Evolutionary conservation across 1,284 basidiomycete genomes (phyloP).

Genomic region (Apiotrichum brassicae): DNA sequence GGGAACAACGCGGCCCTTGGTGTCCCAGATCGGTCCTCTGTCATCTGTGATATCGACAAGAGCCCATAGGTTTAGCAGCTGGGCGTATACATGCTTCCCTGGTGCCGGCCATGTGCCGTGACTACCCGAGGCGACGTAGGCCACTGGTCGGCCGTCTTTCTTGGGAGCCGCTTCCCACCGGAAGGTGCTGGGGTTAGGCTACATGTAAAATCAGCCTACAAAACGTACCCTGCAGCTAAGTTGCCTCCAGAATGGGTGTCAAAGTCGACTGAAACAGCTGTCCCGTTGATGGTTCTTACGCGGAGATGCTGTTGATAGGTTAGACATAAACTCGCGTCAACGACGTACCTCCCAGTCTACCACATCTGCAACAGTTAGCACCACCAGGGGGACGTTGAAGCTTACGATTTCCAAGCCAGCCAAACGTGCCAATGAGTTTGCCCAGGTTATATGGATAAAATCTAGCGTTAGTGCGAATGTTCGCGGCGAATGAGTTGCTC

Average conservation of each 20-base stretch:
- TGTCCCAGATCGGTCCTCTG: slow-evolving; percentile 41
- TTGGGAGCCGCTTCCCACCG: slow-evolving; percentile 38
- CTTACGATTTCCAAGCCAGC: slow-evolving; percentile 43
- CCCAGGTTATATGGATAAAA: slow-evolving; percentile 46
- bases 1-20: slow-evolving; percentile 31
- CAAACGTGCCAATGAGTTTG: slow-evolving; percentile 37
- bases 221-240: slow-evolving; percentile 27
- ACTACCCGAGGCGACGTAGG: slow-evolving; percentile 37
- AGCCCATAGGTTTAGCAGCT: slow-evolving; percentile 26
- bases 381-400: not conserved
- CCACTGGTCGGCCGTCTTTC: slow-evolving; percentile 30
- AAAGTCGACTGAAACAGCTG: slow-evolving; percentile 37
- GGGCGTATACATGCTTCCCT: slow-evolving; percentile 40
- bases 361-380: slow-evolving; percentile 27
- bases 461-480: slow-evolving; percentile 8
- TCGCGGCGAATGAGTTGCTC: too few relatives aligned
- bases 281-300: slow-evolving; percentile 38
- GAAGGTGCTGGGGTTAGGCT: slow-evolving; percentile 28
- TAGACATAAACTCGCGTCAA: not conserved
- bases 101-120: slow-evolving; percentile 42
- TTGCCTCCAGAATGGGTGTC: slow-evolving; percentile 33
- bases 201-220: slow-evolving; percentile 17
- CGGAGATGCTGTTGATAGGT: slow-evolving; percentile 23
- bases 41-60: slow-evolving; percentile 41
- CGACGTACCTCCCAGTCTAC: slow-evolving; percentile 39